Base-by-base conservation (phyloP, 305 asterid genomes). In the Ilex paraguariensis region DNA sequence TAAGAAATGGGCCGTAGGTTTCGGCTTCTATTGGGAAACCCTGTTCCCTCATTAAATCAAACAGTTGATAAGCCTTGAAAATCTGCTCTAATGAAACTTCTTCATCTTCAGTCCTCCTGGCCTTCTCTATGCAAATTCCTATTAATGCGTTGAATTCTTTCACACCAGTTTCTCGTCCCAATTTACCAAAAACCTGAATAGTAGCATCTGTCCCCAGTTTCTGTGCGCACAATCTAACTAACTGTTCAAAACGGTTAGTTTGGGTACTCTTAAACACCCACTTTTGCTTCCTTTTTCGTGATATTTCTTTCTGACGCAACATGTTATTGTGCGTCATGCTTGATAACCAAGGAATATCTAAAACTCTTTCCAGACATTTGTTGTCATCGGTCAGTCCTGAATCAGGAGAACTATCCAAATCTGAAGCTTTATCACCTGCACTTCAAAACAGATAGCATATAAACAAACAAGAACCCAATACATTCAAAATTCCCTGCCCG, bases 1-100 rank as follows among this genome's bases (percentile, higher is more conserved):
- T 68, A 71, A 94, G 79, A 63, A 91, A 68, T 56, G 82, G 83
- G 39, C 94, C 87, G 62, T 88, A 91, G 42, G 78, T 79, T 61
- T 67, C 78, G 74, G 85, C 96, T 76, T 74, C 74, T 67, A 94
- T 73, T 70, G 70, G 75, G 70, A 83, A 81, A 48, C 99, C 98
- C 36, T 51, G 49, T 64, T 88, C 96, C 77, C 61, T 85, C 61
- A 82, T 70, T 51, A 66, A 28, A 71, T 79, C 76, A 48, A 90
- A 73, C 61, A 79, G 64, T 69, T 81, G 79, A 77, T 82, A 85
- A 14, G 87, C 90, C 71, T 70, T 79, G 63, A 65, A 79, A 62
- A 82, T 75, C 76, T 86, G 83, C 70, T 77, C 66, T 44, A 85
- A 31, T 10, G 88, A 65, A 72, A 59, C 81, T 50, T 86, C 91